phyloP scores from a whole-genome alignment of 768 basidiomycete species.

The Tricholoma hemisulphureum region DNA sequence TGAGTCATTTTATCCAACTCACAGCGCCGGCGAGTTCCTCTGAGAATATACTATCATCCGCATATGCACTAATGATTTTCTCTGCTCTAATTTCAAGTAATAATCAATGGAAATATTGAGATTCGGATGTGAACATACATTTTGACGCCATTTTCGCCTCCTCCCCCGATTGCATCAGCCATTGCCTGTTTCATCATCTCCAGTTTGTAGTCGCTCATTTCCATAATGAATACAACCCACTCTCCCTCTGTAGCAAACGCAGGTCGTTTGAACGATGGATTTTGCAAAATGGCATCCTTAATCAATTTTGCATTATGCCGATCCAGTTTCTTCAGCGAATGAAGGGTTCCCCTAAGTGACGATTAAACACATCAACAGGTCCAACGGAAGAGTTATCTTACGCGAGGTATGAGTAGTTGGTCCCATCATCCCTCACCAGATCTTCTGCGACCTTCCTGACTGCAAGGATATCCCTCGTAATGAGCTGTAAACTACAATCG shows the following conservation, averaged over 20 bases:
- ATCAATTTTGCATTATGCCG: neutral
- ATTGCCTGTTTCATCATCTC: neutral
- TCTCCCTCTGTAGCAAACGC: neutral
- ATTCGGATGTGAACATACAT: neutral
- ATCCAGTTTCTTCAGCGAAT: neutral
- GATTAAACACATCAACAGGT: neutral
- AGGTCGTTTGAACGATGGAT: neutral
- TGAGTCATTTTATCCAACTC: neutral
- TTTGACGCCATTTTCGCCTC: neutral
- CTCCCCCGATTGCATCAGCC: too few relatives aligned
- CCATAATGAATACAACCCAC: constrained; percentile 6
- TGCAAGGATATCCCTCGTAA: constrained; percentile 7
- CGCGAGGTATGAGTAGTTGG: constrained; percentile 4
- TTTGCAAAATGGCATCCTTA: neutral
- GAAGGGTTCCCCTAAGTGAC: neutral
- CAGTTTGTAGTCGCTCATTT: neutral
- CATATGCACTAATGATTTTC: constrained; percentile 9
- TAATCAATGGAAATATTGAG: neutral
- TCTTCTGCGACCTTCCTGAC: constrained; percentile 10
- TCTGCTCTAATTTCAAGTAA: neutral
- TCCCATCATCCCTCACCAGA: constrained; percentile 4
- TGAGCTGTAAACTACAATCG: neutral
- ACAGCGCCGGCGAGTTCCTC: constrained; percentile 15
- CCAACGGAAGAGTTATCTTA: neutral
- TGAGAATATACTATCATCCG: constrained; percentile 9